Evolutionary conservation across 805 yeast species (phyloP).

Genomic region (Saccharomycopsis microspora): DNA sequence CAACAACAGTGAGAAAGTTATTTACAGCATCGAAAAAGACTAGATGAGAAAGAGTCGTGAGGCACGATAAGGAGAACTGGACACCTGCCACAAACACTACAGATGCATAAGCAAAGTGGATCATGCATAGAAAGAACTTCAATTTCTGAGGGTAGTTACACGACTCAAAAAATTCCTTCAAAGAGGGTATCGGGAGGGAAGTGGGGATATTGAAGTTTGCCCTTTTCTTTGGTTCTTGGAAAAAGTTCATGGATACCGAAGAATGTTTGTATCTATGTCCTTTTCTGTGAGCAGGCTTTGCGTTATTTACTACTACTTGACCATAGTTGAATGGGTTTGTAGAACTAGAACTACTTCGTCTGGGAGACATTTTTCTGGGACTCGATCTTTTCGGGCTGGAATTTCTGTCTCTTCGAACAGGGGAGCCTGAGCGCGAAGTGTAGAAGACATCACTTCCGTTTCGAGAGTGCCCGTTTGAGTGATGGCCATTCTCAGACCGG

Average conservation of each 20-base stretch:
- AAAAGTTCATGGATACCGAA: slow-evolving; percentile 89
- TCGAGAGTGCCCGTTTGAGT: too few relatives aligned
- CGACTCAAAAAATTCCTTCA: slow-evolving; percentile 50
- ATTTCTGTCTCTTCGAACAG: slow-evolving; percentile 9
- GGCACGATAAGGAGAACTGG: slow-evolving; percentile 41
- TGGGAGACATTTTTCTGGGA: slow-evolving; percentile 2
- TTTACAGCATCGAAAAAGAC: slow-evolving; percentile 81
- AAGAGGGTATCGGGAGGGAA: slow-evolving; percentile 33
- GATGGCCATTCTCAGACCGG: too few relatives aligned
- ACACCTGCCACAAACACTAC: slow-evolving; percentile 51
- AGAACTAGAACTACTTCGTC: slow-evolving; percentile 7
- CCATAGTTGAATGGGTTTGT: slow-evolving; percentile 12
- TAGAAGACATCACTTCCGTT: slow-evolving; percentile 1
- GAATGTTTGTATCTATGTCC: slow-evolving; percentile 96
- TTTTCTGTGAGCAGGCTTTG: slow-evolving; percentile 60
- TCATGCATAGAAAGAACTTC: slow-evolving; percentile 44
- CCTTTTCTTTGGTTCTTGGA: slow-evolving; percentile 79
- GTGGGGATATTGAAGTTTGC: slow-evolving; percentile 74
- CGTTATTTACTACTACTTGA: slow-evolving; percentile 14
- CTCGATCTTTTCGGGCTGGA: not conserved
- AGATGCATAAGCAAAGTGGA: slow-evolving; percentile 46
- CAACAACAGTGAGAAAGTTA: slow-evolving; percentile 54
- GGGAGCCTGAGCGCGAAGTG: slow-evolving; percentile 13
- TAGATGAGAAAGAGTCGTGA: slow-evolving; percentile 76
- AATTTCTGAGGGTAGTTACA: slow-evolving; percentile 45